Evolutionary conservation across 208 protist genomes (phyloP).

Genomic region (Porcisia hertigi): DNA sequence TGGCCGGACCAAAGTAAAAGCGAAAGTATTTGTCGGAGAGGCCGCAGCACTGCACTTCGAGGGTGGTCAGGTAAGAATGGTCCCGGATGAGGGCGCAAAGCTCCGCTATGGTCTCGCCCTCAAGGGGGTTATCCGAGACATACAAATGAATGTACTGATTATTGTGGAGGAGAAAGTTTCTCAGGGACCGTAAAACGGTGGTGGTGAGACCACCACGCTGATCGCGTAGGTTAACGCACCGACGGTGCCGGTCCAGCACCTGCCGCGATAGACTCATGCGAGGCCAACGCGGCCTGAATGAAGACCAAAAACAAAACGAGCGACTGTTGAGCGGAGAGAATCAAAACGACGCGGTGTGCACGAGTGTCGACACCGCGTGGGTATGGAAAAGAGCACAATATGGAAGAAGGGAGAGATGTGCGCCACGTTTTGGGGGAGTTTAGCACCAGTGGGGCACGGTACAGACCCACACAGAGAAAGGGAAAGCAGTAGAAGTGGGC

Average conservation of each 20-base stretch:
- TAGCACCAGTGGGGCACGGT: not conserved
- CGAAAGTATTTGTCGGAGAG: slow-evolving; percentile 66
- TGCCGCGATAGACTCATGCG: slow-evolving; percentile 8
- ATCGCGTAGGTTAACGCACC: slow-evolving; percentile 68
- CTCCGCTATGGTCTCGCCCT: slow-evolving; percentile 57
- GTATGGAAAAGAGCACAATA: not conserved
- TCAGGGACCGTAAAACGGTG: slow-evolving; percentile 49
- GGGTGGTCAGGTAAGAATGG: slow-evolving; percentile 38
- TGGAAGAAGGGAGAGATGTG: not conserved
- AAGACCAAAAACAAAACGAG: not conserved
- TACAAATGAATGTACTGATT: slow-evolving; percentile 54
- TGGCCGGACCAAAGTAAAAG: slow-evolving; percentile 51
- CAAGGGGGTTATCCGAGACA: slow-evolving; percentile 63
- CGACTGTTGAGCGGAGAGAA: not conserved
- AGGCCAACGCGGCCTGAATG: not conserved
- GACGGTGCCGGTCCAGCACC: slow-evolving; percentile 13
- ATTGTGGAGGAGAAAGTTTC: slow-evolving; percentile 49
- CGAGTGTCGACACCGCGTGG: not conserved
- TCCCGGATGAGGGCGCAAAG: slow-evolving; percentile 68
- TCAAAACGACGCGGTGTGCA: not conserved
- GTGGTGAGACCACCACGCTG: slow-evolving; percentile 53
- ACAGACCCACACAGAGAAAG: not conserved
- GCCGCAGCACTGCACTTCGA: slow-evolving; percentile 58
- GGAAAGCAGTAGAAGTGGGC: not conserved
- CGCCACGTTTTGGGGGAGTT: not conserved